Conservation (phyloP, 441 rosid genomes). For the Biscutella auriculata region DNA sequence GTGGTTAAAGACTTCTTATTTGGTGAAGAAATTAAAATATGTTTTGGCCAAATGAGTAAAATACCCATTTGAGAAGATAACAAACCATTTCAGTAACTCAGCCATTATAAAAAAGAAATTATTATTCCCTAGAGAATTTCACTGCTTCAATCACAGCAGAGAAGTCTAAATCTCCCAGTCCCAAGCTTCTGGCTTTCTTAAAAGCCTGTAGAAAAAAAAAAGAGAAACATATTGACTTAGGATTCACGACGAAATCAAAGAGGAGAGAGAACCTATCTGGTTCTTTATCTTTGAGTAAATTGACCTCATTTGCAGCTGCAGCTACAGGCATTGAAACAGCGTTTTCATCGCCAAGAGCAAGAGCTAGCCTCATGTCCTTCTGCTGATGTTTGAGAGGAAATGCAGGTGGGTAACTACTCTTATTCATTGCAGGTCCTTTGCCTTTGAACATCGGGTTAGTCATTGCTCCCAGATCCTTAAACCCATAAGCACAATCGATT, state of each 20-base stretch:
- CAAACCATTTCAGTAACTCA: conserved; percentile 2
- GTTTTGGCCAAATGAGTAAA: conserved; percentile 13
- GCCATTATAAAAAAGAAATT: not conserved
- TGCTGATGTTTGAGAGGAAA: conserved; percentile 94
- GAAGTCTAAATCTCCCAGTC: conserved; percentile 71
- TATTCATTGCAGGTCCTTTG: conserved; percentile 75
- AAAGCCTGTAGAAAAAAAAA: conserved; percentile 47
- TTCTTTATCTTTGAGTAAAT: not conserved
- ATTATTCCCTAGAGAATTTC: conserved; percentile 30
- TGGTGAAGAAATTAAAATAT: conserved; percentile 7
- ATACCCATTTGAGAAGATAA: conserved; percentile 4
- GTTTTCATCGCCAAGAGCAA: conserved; percentile 89
- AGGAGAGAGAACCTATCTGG: not conserved
- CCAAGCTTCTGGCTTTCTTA: conserved; percentile 86
- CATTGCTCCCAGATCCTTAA: conserved; percentile 74
- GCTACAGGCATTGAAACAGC: conserved; percentile 86
- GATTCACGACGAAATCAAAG: not conserved
- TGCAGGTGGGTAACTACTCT: conserved; percentile 54
- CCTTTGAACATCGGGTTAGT: conserved; percentile 76
- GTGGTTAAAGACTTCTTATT: not conserved
- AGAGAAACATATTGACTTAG: not conserved
- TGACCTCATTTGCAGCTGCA: conserved; percentile 85
- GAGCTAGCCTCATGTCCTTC: conserved; percentile 89
- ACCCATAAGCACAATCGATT: conserved; percentile 8
- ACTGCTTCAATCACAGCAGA: conserved; percentile 71